Percentiles rank a stretch among this genome's conserved stretches.
These are phyloP conservation scores for Musa itinerans DNA, from an alignment of 176 grass and related monocot species.

Conservation along the genomic window DNA sequence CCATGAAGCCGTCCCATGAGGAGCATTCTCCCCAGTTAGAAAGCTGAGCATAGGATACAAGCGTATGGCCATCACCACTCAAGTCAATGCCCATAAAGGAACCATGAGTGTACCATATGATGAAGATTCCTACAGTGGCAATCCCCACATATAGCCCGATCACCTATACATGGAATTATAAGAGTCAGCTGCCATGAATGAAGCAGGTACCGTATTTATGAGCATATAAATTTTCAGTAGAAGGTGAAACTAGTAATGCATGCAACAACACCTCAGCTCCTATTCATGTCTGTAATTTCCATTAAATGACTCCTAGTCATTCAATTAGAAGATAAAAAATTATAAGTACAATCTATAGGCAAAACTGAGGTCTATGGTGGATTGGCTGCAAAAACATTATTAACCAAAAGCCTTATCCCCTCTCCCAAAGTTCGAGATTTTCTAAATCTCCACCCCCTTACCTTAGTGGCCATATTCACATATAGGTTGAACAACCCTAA, in stretches of 20 bases:
- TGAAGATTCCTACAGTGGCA: slow-evolving; percentile 90
- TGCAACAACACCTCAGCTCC: too few relatives aligned
- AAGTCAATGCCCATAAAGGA: slow-evolving; percentile 98
- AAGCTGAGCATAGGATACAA: slow-evolving; percentile 82
- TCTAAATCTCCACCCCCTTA: too few relatives aligned
- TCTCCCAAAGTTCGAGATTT: too few relatives aligned
- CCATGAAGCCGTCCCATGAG: slow-evolving; percentile 69
- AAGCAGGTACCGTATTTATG: neutral
- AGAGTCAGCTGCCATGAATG: neutral
- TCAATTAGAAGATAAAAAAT: too few relatives aligned
- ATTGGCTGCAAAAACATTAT: too few relatives aligned
- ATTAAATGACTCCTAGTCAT: too few relatives aligned
- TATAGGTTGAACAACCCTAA: too few relatives aligned
- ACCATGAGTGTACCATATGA: slow-evolving; percentile 94
- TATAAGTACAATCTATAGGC: too few relatives aligned
- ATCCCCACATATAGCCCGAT: slow-evolving; percentile 67
- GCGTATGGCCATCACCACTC: slow-evolving; percentile 71
- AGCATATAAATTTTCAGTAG: neutral
- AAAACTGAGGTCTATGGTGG: too few relatives aligned
- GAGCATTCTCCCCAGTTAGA: slow-evolving; percentile 89
- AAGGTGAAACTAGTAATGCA: neutral
- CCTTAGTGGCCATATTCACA: too few relatives aligned
- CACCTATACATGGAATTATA: slow-evolving; percentile 25
- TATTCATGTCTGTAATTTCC: too few relatives aligned
- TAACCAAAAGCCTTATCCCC: too few relatives aligned